These are phyloP conservation scores for Debaryomyces fabryi DNA, from an alignment of 1,139 yeast species.

Conservation along the genomic window DNA sequence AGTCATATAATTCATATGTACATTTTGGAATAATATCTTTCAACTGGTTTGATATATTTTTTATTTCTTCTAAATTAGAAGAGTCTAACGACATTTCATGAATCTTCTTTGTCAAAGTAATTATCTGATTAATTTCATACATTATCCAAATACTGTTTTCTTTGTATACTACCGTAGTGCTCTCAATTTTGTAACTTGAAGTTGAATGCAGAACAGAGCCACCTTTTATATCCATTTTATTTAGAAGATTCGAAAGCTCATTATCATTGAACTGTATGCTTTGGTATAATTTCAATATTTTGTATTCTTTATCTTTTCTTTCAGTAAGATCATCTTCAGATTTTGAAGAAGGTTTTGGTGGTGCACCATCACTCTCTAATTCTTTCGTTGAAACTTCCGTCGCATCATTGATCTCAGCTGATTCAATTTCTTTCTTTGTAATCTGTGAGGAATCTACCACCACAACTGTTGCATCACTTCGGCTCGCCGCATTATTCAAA, in stretches of 20 bases:
- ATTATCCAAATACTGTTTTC: conserved; percentile 19
- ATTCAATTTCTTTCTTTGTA: background rate
- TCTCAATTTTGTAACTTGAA: conserved; percentile 4
- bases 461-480: background rate
- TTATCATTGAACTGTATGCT: conserved; percentile 10
- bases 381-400: background rate
- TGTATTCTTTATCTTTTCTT: background rate
- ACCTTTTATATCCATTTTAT: conserved; percentile 8
- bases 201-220: background rate
- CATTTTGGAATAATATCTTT: conserved; percentile 12
- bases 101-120: conserved; percentile 9
- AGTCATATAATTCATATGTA: conserved; percentile 16
- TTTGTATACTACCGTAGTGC: conserved; percentile 16
- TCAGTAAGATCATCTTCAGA: background rate
- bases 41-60: conserved; percentile 3
- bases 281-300: background rate
- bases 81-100: background rate
- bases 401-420: background rate
- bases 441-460: background rate
- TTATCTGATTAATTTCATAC: conserved; percentile 14
- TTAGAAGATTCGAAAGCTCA: conserved; percentile 9
- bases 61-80: background rate
- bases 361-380: no score
- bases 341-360: background rate
- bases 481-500: background rate